Conservation (phyloP, 169 alveolate genomes). For the Eimeria sp. region DNA sequence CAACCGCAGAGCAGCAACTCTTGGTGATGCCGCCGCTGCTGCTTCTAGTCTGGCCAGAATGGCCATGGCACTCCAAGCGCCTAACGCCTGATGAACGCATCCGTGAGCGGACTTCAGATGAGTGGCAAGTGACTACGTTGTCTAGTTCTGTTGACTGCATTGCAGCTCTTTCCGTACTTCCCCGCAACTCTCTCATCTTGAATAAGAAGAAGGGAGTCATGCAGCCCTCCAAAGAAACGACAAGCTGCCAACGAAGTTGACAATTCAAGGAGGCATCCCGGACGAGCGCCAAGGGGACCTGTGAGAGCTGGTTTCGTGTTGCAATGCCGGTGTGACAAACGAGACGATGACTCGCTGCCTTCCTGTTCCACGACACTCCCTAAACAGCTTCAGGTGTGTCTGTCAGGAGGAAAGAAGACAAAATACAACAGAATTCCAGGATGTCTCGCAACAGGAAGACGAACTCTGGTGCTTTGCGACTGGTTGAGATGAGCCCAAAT, state of each 20-base stretch:
- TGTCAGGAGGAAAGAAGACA: neutral
- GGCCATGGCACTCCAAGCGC: neutral
- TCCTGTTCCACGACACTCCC: neutral
- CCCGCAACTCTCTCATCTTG: neutral
- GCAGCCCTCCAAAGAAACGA: slow-evolving; percentile 3
- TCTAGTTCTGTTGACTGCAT: neutral
- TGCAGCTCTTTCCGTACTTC: neutral
- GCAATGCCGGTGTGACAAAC: neutral
- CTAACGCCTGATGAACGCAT: neutral
- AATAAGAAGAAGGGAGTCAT: neutral
- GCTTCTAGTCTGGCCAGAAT: neutral
- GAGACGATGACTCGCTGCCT: neutral
- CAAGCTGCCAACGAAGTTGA: neutral
- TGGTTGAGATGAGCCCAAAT: neutral
- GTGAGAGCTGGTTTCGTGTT: neutral
- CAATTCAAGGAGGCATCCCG: slow-evolving; percentile 26
- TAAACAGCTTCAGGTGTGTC: neutral
- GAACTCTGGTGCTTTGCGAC: neutral
- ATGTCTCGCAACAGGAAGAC: slow-evolving; percentile 1
- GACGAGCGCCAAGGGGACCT: neutral
- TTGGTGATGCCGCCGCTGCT: neutral
- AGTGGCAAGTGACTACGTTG: neutral
- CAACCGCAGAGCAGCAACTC: neutral
- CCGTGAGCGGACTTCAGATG: neutral
- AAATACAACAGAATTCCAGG: neutral